Evolutionary conservation across 164 flowering plant genomes (phyloP), one percentile per base, ranked within the genome.

Genomic region (Chimonanthus praecox): DNA sequence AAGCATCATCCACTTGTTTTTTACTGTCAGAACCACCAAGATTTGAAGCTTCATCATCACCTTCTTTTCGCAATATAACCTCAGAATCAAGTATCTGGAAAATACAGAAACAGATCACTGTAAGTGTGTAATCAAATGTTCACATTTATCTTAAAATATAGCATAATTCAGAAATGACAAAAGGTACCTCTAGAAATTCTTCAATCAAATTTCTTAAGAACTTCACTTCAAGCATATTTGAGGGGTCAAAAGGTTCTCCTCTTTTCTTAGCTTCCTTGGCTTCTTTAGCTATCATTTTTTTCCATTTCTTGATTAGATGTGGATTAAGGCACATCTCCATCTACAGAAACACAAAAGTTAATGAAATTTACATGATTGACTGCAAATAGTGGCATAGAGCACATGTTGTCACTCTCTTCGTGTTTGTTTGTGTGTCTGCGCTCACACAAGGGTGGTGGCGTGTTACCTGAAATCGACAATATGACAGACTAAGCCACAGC

Each of bases 381-480:
- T 8, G 60, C 8, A 47, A 51, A 54, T 3, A 50, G 54, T 48
- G 21, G 4, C 48, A 73, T 6, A 50, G n/a, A 33, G 13, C 15
- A 50, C 9, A 54, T 20, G 49, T 18, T 47, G 11, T 51, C 33
- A 65, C 33, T 33, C 33, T 33, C 33, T 18, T 64, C 46, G 9
- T 43, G 33, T 7, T n/a, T 51, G 44, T 11, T 44, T 72, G 68
- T 49, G 51, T 33, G 33, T 33, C 1, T 33, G 33, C 33, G 1
- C 33, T 33, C 33, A 33, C 5, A 43, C 48, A 20, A 70, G 10
- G 7, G 44, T 49, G 16, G n/a, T 16, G 54, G 18, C 2, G 0
- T 16, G 54, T 21, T 78, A 92, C 99, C 91, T 92, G 93, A 81
- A 95, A 95, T 67, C 97, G 96, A 71, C 99, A 98, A 84, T 76